Evolutionary conservation across 305 asterid genomes (phyloP).

Genomic region (Solanum hybrid): DNA sequence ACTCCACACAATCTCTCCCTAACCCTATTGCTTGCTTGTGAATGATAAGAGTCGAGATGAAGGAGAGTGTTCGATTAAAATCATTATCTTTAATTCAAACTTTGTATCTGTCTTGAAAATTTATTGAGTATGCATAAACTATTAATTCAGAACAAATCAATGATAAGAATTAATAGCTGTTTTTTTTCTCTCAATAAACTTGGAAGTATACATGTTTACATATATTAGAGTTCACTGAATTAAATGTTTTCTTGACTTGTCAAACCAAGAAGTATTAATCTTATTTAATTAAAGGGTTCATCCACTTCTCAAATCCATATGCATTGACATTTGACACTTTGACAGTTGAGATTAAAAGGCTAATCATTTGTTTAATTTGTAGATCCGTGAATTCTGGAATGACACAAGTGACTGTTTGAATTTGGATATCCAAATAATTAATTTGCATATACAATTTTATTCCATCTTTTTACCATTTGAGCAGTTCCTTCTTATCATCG

Average conservation of each 20-base stretch:
- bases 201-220: neutral
- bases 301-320: neutral
- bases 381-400: neutral
- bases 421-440: neutral
- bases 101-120: neutral
- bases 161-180: neutral
- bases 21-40: neutral
- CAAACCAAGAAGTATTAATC: neutral
- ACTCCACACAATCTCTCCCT: neutral
- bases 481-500: rapidly evolving
- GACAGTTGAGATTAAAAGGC: neutral
- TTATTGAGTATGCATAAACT: neutral
- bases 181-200: neutral
- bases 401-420: neutral
- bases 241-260: neutral
- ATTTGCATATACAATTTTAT: neutral
- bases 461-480: neutral
- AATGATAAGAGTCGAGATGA: neutral
- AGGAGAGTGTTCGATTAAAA: neutral
- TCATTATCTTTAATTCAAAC: neutral
- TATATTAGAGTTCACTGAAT: neutral
- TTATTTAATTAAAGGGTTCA: neutral
- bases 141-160: neutral
- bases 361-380: neutral
- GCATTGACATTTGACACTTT: neutral